Evolutionary conservation across 805 yeast species (phyloP).

Genomic region (Maudiozyma turicensis): DNA sequence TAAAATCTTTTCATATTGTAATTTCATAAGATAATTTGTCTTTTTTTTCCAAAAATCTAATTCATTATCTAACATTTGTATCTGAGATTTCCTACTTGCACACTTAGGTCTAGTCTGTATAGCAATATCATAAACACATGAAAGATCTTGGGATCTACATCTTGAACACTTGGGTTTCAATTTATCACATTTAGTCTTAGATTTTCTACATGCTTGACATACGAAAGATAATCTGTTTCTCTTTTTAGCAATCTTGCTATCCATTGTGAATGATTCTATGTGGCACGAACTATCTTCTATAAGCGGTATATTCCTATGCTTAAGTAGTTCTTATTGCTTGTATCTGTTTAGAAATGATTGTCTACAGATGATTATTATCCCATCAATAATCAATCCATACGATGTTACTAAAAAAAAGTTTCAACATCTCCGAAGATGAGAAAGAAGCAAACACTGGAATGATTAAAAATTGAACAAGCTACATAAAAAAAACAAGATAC

Average conservation of each 20-base stretch:
- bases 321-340: too few species aligned
- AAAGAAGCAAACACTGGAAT: too few species aligned
- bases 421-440: too few species aligned
- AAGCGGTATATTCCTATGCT: too few species aligned
- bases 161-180: conserved; percentile 25
- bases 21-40: conserved; percentile 11
- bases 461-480: too few species aligned
- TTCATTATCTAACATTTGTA: conserved; percentile 24
- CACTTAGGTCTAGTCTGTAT: conserved; percentile 25
- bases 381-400: too few species aligned
- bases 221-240: conserved; percentile 29
- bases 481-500: too few species aligned
- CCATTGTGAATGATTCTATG: too few species aligned
- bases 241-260: conserved; percentile 5
- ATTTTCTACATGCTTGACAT: conserved; percentile 26
- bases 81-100: conserved; percentile 26
- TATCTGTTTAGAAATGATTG: too few species aligned
- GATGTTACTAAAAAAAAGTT: too few species aligned
- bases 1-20: conserved; percentile 2
- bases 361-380: too few species aligned
- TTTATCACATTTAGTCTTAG: conserved; percentile 29
- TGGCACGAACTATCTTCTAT: too few species aligned
- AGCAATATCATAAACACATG: conserved; percentile 27
- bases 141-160: conserved; percentile 20
- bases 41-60: conserved; percentile 26